Evolutionary conservation across 23 red algal genomes (phyloP).

Genomic region (Pyropia haitanensis): DNA sequence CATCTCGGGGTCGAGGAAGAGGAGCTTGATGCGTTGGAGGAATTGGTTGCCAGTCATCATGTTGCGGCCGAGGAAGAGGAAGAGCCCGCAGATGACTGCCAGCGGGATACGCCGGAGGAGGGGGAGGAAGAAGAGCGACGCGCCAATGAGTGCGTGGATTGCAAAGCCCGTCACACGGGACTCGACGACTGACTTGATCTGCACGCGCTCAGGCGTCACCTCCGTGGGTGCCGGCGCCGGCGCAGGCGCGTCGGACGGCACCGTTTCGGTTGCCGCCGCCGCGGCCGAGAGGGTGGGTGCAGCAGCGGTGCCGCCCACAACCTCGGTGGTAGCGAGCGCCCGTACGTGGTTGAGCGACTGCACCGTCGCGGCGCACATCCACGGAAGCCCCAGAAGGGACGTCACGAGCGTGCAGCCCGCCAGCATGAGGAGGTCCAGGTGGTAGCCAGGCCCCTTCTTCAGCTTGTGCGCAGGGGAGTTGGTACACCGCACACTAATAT

Average conservation of each 20-base stretch:
- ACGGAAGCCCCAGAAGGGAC: conserved; percentile 82
- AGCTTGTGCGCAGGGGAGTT: conserved; percentile 77
- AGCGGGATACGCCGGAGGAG: conserved; percentile 75
- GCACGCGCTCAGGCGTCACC: background rate
- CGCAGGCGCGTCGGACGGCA: too few species aligned
- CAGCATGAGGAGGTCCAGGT: conserved; percentile 78
- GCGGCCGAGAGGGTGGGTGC: background rate
- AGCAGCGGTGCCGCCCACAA: background rate
- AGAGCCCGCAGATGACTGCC: conserved; percentile 79
- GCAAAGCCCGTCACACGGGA: conserved; percentile 57
- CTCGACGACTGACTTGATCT: conserved; percentile 58
- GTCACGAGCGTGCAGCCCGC: conserved; percentile 59
- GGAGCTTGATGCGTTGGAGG: conserved; percentile 47
- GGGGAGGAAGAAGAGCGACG: conserved; percentile 64
- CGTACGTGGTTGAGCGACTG: conserved; percentile 89
- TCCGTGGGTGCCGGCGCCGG: too few species aligned
- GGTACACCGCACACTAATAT: conserved; percentile 76
- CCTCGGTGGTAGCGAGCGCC: conserved; percentile 50
- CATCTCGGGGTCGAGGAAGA: conserved; percentile 68
- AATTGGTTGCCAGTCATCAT: conserved; percentile 96
- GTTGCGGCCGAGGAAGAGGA: conserved; percentile 72
- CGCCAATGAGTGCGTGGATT: conserved; percentile 48
- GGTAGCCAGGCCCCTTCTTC: conserved; percentile 75
- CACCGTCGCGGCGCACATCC: conserved; percentile 94
- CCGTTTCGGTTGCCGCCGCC: background rate